These are phyloP conservation scores for Ophiosphaerella narmari DNA, from an alignment of 2,329 filamentous ascomycete species.

Conservation along the genomic window DNA sequence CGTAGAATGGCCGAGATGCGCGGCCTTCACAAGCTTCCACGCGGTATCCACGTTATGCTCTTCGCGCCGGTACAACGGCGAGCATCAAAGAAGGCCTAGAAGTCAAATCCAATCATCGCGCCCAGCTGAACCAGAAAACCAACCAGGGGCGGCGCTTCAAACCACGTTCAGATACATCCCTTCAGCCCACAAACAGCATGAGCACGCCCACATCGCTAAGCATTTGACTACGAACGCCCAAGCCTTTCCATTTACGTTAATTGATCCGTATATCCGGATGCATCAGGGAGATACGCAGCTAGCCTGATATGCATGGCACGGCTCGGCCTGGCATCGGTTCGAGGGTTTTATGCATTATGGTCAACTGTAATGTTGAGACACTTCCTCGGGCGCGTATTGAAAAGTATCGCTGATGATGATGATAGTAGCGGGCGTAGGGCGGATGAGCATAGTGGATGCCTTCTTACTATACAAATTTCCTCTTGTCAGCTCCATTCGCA, in stretches of 20 bases:
- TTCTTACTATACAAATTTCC: background rate
- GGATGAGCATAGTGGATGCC: background rate
- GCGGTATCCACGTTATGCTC: background rate
- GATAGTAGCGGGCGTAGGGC: background rate
- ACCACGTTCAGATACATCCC: slow-evolving; percentile 8
- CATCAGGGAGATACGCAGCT: background rate
- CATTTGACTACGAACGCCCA: slow-evolving; percentile 8
- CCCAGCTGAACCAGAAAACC: background rate
- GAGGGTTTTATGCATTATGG: background rate
- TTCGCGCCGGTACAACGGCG: background rate
- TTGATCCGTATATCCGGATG: slow-evolving; percentile 4
- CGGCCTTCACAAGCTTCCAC: background rate
- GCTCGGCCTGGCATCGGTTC: background rate
- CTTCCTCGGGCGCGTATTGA: background rate
- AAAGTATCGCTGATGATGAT: background rate
- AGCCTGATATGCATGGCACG: background rate
- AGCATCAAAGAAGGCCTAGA: background rate
- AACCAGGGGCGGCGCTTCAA: slow-evolving; percentile 1
- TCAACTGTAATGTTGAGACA: background rate
- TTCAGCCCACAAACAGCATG: slow-evolving; percentile 7
- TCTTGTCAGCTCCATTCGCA: slow-evolving; percentile 2
- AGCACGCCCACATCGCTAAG: slow-evolving; percentile 1
- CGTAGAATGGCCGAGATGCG: background rate
- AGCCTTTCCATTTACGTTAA: slow-evolving; percentile 10
- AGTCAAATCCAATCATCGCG: background rate